These are phyloP conservation scores for Clavariopsis aquatica DNA, from an alignment of 495 filamentous ascomycete genomes.

Conservation along the genomic window DNA sequence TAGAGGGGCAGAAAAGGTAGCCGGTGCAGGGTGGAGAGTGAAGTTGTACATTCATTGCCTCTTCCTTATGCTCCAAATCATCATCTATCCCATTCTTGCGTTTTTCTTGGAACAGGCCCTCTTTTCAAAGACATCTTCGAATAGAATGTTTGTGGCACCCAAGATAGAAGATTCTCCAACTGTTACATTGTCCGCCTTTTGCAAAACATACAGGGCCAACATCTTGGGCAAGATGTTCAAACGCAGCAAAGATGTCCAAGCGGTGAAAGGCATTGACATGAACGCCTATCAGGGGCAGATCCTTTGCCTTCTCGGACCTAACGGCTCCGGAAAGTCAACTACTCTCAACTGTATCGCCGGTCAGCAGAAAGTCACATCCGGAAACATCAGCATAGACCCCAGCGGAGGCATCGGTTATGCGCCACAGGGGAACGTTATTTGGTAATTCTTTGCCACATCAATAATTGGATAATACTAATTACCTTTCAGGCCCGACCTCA, in stretches of 20 bases:
- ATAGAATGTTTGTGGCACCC: slow-evolving; percentile 63
- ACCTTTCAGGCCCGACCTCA: slow-evolving; percentile 69
- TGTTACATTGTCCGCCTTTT: slow-evolving; percentile 66
- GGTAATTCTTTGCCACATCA: not conserved
- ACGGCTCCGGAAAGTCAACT: slow-evolving; percentile 71
- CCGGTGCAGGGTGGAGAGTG: not conserved
- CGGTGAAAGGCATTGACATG: slow-evolving; percentile 69
- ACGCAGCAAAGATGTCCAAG: slow-evolving; percentile 60
- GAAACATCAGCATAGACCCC: slow-evolving; percentile 69
- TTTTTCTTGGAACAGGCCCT: slow-evolving; percentile 67
- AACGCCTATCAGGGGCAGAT: slow-evolving; percentile 72
- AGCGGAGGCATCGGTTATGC: slow-evolving; percentile 77
- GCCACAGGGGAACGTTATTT: slow-evolving; percentile 51
- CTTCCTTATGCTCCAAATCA: slow-evolving; percentile 69
- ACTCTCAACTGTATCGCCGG: slow-evolving; percentile 68
- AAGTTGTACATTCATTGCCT: slow-evolving; percentile 54
- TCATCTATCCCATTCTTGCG: slow-evolving; percentile 70
- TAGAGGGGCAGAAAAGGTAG: not conserved
- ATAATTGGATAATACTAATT: slow-evolving; percentile 63
- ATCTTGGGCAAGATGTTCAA: slow-evolving; percentile 51
- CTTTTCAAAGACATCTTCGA: slow-evolving; percentile 71
- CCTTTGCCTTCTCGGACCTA: slow-evolving; percentile 77
- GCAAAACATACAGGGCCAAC: slow-evolving; percentile 63
- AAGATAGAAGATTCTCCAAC: slow-evolving; percentile 50
- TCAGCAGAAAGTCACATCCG: slow-evolving; percentile 68